Evolutionary conservation across 805 yeast genomes (phyloP), one percentile per base, ranked within the genome.

Genomic region (Nakazawaea ishiwadae): DNA sequence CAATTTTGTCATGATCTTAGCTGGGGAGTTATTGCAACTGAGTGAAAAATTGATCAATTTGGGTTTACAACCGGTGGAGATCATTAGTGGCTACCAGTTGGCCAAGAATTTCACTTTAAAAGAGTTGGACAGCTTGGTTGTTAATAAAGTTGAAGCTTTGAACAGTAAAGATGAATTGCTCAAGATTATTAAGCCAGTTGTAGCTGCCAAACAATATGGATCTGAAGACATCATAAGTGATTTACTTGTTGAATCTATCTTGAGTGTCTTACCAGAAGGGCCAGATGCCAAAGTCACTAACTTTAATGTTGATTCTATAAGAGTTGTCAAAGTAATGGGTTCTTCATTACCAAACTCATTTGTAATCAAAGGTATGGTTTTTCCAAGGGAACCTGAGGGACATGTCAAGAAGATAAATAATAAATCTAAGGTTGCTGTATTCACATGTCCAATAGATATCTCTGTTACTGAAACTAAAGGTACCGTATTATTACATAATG

Each of bases 381-480:
- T 93, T 74, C 95, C 95, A 51, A 78, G 95, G 54, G 96, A 89
- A 62, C 96, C 98, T n/a, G 98, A 91, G 62, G 95, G 97, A 12
- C 81, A 79, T 51, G 65, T 90, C 37, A 88, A 87, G 59, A 74
- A 80, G 47, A 67, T 84, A 44, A 59, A 54, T 8, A 55, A 62
- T 35, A 79, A 73, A 52, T 79, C 95, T 14, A 89, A 87, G 60
- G 98, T 93, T 35, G 99, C 86, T 8, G 90, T 89, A 2, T 93
- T 73, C 68, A 88, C 96, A 7, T 83, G 96, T 62, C 97, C 98
- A 20, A 79, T 93, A 42, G 99, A 93, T 65, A 87, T 87, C 46
- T 83, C 96, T 11, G 83, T 89, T 46, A 90, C 99, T n/a, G 99
- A 93, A 68, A 91, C 98, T 17, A 91, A 91, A 67, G 98, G 99